These are phyloP conservation scores for Ophiostoma triangulosporum DNA, from an alignment of 2,329 filamentous ascomycete species.

Conservation along the genomic window DNA sequence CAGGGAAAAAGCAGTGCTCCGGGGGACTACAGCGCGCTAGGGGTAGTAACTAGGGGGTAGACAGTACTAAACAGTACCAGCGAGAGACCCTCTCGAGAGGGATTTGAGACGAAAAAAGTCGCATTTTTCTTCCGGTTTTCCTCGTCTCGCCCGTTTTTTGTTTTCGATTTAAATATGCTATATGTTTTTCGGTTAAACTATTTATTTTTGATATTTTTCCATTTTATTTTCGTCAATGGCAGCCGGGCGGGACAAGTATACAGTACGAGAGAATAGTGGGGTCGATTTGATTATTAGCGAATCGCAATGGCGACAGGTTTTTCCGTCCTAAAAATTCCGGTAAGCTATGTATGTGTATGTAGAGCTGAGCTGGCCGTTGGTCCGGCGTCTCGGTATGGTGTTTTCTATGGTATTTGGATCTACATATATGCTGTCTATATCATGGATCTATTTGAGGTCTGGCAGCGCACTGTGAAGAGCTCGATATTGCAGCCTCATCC, in stretches of 20 bases:
- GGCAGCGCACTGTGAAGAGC: background rate
- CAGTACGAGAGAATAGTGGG: slow-evolving; percentile 7
- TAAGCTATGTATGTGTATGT: no score
- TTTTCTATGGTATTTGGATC: no score
- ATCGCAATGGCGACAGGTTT: slow-evolving; percentile 12
- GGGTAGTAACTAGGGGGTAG: background rate
- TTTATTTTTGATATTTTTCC: background rate
- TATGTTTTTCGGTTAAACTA: background rate
- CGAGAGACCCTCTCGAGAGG: no score
- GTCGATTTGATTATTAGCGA: no score
- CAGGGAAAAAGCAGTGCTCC: background rate
- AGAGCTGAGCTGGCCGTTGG: background rate
- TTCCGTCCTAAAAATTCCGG: slow-evolving; percentile 16
- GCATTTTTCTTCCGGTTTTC: slow-evolving; percentile 14
- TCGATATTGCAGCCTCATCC: no score
- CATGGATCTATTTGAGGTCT: no score
- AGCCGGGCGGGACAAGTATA: background rate
- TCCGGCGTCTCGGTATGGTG: background rate
- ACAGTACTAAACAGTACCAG: no score
- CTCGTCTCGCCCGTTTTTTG: slow-evolving; percentile 7
- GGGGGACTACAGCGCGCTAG: background rate
- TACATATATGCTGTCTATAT: no score
- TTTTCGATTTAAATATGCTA: background rate
- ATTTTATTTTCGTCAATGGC: background rate
- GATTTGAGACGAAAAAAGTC: slow-evolving; percentile 12